Evolutionary conservation across 129 eudicot genomes (phyloP).

Genomic region (Flaveria linearis): DNA sequence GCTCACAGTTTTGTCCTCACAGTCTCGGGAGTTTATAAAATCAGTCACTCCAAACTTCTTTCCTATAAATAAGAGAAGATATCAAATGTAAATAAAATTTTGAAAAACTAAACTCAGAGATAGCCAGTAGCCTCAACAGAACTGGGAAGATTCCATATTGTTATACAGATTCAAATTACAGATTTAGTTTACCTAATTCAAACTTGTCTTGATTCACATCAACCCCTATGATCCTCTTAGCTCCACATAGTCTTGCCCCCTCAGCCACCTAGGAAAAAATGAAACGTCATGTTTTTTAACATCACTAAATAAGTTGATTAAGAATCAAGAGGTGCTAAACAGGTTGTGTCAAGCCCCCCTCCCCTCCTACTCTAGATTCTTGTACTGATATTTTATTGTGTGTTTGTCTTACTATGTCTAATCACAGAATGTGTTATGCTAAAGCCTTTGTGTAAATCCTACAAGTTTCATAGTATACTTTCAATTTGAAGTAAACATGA

Average conservation of each 20-base stretch:
- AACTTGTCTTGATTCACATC: slow-evolving; percentile 71
- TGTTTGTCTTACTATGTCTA: neutral
- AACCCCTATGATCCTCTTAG: slow-evolving; percentile 73
- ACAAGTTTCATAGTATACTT: neutral
- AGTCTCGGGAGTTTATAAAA: slow-evolving; percentile 57
- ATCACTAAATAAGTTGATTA: no score
- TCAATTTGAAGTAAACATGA: slow-evolving; percentile 2
- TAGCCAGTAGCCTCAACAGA: neutral
- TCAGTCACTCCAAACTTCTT: slow-evolving; percentile 83
- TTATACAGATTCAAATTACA: neutral
- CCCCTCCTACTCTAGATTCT: no score
- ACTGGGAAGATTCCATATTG: neutral
- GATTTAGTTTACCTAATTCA: slow-evolving; percentile 48
- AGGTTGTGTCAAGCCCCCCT: no score
- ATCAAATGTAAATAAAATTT: slow-evolving; percentile 3
- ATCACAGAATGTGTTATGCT: neutral
- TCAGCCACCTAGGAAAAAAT: slow-evolving; percentile 60
- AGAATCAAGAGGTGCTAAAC: no score
- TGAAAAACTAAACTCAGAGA: neutral
- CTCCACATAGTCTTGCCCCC: slow-evolving; percentile 88
- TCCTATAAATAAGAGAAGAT: slow-evolving; percentile 37
- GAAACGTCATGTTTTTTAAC: neutral
- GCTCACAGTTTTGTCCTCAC: slow-evolving; percentile 68
- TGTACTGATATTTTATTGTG: no score
- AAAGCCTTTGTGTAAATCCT: neutral